Evolutionary conservation across 345 rosid genomes (phyloP), one percentile per base, ranked within the genome.

Genomic region (Corchorus capsularis): DNA sequence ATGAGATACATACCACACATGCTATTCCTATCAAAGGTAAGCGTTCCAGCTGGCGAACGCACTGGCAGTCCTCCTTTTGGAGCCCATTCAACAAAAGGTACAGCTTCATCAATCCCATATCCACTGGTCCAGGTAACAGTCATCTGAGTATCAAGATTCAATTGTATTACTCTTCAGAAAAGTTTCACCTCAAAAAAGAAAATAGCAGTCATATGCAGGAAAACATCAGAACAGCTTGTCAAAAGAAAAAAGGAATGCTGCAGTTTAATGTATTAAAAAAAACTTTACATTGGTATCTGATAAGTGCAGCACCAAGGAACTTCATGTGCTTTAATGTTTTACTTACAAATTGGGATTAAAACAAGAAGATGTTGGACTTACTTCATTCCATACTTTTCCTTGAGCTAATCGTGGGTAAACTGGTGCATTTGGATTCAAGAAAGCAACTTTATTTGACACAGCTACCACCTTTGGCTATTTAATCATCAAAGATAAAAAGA

Each of bases 51-150:
- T 12, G 89, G 90, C 19, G 92, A 85, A 57, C 53, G 86, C 39
- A 43, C 69, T 55, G 0, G 79, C 43, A 78, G 81, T 55, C 82
- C 82, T 82, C 87, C 89, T 77, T 86, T 85, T 10, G 49, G 74
- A 56, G 89, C 85, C 97, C 97, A 90, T 79, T 92, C 87, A 37
- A 90, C 88, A 74, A 92, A 83, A 50, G 94, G 92, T 69, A 85
- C 88, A 8, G 91, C 93, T 75, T 80, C 77, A 76, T 50, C 79
- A 3, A 82, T 84, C 45, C 84, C 89, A 74, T 92, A 90, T 54
- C 97, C 94, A 78, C 94, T 92, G 27, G 93, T 90, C 97, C 93
- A 92, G 69, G 94, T 92, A 39, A 92, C 83, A 16, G 94, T 88
- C 94, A 92, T 92, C 94, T 90, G 82, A 79, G 35, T 5, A 73